Percentiles rank a stretch among this genome's conserved stretches.
Conservation (phyloP, 2,329 filamentous ascomycete species). For the Cadophora sp. region DNA sequence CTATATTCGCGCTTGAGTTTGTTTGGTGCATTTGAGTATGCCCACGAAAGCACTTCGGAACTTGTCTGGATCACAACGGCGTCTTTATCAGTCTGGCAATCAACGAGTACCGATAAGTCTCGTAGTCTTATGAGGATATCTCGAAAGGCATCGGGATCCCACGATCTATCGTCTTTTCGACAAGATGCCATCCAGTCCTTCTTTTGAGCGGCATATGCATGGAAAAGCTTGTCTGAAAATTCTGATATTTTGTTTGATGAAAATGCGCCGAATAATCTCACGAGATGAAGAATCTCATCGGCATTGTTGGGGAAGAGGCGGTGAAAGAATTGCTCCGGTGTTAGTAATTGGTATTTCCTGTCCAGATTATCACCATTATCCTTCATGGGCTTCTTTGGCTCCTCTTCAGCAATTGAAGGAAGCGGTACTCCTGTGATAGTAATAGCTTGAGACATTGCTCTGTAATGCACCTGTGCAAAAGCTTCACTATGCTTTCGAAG, state of each 20-base stretch:
- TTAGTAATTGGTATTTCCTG: not conserved
- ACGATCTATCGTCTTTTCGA: not conserved
- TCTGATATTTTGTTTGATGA: not conserved
- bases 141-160: not conserved
- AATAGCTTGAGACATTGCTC: not conserved
- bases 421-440: not conserved
- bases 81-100: not conserved
- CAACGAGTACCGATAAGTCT: not conserved
- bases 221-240: not conserved
- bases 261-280: not conserved
- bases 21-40: not conserved
- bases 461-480: not conserved
- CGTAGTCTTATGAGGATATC: not conserved
- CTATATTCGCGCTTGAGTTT: not conserved
- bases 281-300: not conserved
- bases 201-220: not conserved
- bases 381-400: not conserved
- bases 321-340: not conserved
- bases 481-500: not conserved
- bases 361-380: not conserved
- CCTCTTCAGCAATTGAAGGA: not conserved
- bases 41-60: not conserved
- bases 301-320: not conserved
- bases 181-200: not conserved
- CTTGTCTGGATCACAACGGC: not conserved